phyloP scores from a whole-genome alignment of 1,139 yeast genomes.

The Hyphopichia fennica region DNA sequence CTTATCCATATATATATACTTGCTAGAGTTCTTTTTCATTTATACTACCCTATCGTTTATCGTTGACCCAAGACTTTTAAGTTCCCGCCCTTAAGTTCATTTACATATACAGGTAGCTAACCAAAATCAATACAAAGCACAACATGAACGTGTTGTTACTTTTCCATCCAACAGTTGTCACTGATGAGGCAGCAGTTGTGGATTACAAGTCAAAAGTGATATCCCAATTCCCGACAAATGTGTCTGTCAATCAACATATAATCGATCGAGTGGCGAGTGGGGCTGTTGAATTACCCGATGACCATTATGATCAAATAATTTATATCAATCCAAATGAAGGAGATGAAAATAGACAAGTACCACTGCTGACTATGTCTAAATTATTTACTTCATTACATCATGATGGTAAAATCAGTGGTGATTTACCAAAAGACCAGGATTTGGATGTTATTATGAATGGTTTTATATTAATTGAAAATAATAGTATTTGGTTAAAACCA shows the following conservation, averaged over 20 bases:
- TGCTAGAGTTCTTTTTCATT: too few species aligned
- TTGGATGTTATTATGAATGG: constrained; percentile 67
- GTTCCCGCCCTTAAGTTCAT: too few species aligned
- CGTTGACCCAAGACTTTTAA: too few species aligned
- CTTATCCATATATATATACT: too few species aligned
- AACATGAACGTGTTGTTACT: constrained; percentile 45
- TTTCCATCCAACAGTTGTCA: constrained; percentile 73
- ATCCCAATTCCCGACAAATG: too few species aligned
- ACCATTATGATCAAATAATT: constrained; percentile 48
- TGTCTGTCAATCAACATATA: constrained; percentile 56
- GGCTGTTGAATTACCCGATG: constrained; percentile 47
- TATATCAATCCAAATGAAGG: constrained; percentile 61
- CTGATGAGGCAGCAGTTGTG: constrained; percentile 52
- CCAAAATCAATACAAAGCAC: not conserved
- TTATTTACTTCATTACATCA: constrained; percentile 41
- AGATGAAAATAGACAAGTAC: constrained; percentile 39
- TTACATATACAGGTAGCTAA: not conserved
- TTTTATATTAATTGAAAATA: constrained; percentile 43
- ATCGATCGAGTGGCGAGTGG: constrained; percentile 67
- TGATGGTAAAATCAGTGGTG: constrained; percentile 56
- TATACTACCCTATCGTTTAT: too few species aligned
- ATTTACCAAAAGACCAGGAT: constrained; percentile 48
- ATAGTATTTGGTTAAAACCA: constrained; percentile 46
- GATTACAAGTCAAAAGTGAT: constrained; percentile 25
- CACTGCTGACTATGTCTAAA: constrained; percentile 40